Evolutionary conservation across 345 rosid species (phyloP).

Genomic region (Cardamine resedifolia): DNA sequence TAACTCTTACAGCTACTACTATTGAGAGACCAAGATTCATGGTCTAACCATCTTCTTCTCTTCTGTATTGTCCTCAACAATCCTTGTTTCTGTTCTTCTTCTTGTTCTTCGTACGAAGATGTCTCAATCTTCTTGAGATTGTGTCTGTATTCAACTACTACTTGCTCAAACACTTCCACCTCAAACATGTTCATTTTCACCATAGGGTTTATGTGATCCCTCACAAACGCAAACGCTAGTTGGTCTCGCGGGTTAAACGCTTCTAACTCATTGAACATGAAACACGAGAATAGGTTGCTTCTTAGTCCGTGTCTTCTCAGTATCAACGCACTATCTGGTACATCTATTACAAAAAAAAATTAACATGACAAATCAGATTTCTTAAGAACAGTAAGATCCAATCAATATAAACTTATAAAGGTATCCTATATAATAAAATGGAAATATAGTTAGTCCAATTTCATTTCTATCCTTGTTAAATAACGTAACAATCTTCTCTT

Average conservation of each 20-base stretch:
- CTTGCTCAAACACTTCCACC: conserved; percentile 73
- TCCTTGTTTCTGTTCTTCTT: neutral
- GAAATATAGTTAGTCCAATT: neutral
- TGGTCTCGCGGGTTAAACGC: conserved; percentile 88
- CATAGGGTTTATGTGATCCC: conserved; percentile 62
- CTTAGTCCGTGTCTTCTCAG: conserved; percentile 58
- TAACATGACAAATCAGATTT: neutral
- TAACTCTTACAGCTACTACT: conserved; percentile 55
- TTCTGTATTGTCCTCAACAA: conserved; percentile 25
- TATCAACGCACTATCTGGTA: conserved; percentile 77
- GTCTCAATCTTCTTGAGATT: conserved; percentile 45
- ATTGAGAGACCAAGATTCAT: conserved; percentile 40
- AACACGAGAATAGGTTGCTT: conserved; percentile 79
- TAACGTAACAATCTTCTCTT: neutral
- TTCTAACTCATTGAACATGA: conserved; percentile 77
- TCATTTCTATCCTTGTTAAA: neutral
- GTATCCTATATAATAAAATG: neutral
- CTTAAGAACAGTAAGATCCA: neutral
- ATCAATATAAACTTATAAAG: neutral
- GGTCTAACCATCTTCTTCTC: conserved; percentile 26
- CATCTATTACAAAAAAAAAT: conserved; percentile 61
- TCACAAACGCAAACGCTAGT: conserved; percentile 70
- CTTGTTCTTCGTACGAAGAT: conserved; percentile 18
- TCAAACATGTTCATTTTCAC: conserved; percentile 74
- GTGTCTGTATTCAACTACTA: conserved; percentile 68